These are phyloP conservation scores for Ogataea trehaloabstinens DNA, from an alignment of 805 yeast species.

Conservation along the genomic window DNA sequence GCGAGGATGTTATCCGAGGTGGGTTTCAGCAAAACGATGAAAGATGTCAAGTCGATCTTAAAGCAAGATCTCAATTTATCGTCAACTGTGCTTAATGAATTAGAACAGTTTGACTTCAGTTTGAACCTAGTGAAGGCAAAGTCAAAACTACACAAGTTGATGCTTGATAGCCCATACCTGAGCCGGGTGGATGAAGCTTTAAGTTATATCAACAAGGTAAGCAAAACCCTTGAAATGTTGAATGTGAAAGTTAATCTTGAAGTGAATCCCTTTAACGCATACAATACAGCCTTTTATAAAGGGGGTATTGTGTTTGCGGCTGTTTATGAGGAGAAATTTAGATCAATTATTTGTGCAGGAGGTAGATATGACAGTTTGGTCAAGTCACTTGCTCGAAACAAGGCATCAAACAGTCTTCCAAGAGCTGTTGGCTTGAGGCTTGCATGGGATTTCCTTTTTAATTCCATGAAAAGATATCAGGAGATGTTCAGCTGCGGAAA, in stretches of 20 bases:
- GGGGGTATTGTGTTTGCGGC: slow-evolving; percentile 90
- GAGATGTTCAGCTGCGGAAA: slow-evolving; percentile 30
- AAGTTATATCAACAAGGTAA: slow-evolving; percentile 57
- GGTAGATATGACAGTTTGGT: slow-evolving; percentile 87
- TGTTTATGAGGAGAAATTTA: slow-evolving; percentile 58
- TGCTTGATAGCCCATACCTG: slow-evolving; percentile 71
- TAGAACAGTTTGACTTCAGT: slow-evolving; percentile 76
- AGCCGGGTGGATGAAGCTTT: slow-evolving; percentile 61
- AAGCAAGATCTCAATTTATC: slow-evolving; percentile 71
- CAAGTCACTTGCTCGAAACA: slow-evolving; percentile 56
- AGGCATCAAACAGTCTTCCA: slow-evolving; percentile 32
- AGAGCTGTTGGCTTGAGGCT: slow-evolving; percentile 86
- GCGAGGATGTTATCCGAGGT: slow-evolving; percentile 72
- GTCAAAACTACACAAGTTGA: slow-evolving; percentile 59
- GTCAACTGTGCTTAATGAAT: slow-evolving; percentile 76
- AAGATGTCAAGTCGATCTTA: slow-evolving; percentile 48
- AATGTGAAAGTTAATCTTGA: slow-evolving; percentile 51
- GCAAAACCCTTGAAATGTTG: slow-evolving; percentile 50
- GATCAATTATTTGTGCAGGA: slow-evolving; percentile 74
- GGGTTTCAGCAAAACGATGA: slow-evolving; percentile 64
- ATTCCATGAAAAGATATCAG: slow-evolving; percentile 47
- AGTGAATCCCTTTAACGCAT: slow-evolving; percentile 80
- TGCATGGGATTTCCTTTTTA: slow-evolving; percentile 66
- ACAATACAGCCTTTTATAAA: slow-evolving; percentile 73
- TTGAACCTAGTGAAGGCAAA: slow-evolving; percentile 65